These are phyloP conservation scores for Globomyces sp. DNA, from an alignment of 371 early-diverging fungal genomes.

Conservation along the genomic window DNA sequence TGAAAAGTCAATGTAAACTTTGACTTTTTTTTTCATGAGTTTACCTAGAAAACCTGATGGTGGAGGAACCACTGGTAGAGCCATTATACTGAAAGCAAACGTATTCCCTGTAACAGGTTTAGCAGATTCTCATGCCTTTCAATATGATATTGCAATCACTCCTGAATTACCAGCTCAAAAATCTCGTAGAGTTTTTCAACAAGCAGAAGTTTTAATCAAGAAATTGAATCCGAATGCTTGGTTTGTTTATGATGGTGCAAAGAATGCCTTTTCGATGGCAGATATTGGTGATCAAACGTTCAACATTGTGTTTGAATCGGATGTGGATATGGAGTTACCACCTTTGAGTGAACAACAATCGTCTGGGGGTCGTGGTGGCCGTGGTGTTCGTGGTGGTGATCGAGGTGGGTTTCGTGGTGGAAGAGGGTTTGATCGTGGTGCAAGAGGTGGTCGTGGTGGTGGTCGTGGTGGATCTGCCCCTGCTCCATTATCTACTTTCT, in stretches of 20 bases:
- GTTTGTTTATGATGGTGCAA: constrained; percentile 59
- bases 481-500: not conserved
- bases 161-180: constrained; percentile 23
- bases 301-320: constrained; percentile 12
- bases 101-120: constrained; percentile 26
- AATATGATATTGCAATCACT: constrained; percentile 32
- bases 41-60: not conserved
- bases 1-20: too few relatives aligned
- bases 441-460: constrained; percentile 17
- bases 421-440: too few relatives aligned
- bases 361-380: not conserved
- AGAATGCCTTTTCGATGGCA: constrained; percentile 42
- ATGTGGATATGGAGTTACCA: constrained; percentile 16
- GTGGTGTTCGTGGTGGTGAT: constrained; percentile 14
- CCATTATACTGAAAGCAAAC: constrained; percentile 20
- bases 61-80: constrained; percentile 14
- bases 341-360: constrained; percentile 18
- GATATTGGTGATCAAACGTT: constrained; percentile 15
- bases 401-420: constrained; percentile 15
- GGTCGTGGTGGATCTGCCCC: not conserved
- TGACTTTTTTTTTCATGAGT: too few relatives aligned
- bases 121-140: constrained; percentile 22
- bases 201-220: constrained; percentile 7
- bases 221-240: constrained; percentile 13
- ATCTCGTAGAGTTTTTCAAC: constrained; percentile 13